phyloP scores from a whole-genome alignment of 495 filamentous ascomycete species.

The Penicillium herquei region DNA sequence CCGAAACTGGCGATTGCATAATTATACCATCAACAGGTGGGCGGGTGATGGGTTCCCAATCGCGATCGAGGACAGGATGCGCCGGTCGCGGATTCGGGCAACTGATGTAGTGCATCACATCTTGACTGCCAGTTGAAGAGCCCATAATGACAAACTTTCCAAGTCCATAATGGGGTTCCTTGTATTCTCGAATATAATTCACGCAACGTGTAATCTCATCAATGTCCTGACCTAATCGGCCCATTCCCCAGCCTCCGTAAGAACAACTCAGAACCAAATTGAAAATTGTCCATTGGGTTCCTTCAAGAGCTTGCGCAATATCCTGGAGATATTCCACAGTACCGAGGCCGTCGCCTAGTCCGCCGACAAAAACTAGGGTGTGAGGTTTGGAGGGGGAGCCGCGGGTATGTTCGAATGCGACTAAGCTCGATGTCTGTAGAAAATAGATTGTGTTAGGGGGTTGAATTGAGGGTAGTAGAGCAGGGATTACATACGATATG shows the following conservation, averaged over 20 bases:
- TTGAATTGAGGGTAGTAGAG: not conserved
- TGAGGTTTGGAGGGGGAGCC: conserved; percentile 23
- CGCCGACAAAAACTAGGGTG: conserved; percentile 29
- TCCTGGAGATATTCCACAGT: conserved; percentile 54
- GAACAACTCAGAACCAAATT: conserved; percentile 56
- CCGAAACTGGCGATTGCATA: conserved; percentile 76
- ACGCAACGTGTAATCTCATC: conserved; percentile 65
- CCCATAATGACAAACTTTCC: conserved; percentile 56
- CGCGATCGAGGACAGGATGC: conserved; percentile 32
- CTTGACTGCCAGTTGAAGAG: conserved; percentile 83
- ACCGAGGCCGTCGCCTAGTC: conserved; percentile 68
- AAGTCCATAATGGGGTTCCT: conserved; percentile 20
- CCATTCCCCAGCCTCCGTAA: conserved; percentile 70
- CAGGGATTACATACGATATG: conserved; percentile 16
- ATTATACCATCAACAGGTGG: conserved; percentile 70
- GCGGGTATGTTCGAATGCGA: conserved; percentile 30
- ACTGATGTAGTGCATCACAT: conserved; percentile 71
- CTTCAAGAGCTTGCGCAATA: conserved; percentile 49
- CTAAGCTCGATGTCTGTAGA: conserved; percentile 18
- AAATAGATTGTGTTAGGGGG: not conserved
- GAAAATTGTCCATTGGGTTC: conserved; percentile 56
- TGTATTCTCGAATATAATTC: conserved; percentile 54
- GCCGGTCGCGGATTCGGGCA: conserved; percentile 32
- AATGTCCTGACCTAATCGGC: conserved; percentile 62
- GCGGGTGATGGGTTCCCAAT: conserved; percentile 26